These are phyloP conservation scores for Globisporangium acanthophoron DNA, from an alignment of 352 stramenopile genomes.

Conservation along the genomic window DNA sequence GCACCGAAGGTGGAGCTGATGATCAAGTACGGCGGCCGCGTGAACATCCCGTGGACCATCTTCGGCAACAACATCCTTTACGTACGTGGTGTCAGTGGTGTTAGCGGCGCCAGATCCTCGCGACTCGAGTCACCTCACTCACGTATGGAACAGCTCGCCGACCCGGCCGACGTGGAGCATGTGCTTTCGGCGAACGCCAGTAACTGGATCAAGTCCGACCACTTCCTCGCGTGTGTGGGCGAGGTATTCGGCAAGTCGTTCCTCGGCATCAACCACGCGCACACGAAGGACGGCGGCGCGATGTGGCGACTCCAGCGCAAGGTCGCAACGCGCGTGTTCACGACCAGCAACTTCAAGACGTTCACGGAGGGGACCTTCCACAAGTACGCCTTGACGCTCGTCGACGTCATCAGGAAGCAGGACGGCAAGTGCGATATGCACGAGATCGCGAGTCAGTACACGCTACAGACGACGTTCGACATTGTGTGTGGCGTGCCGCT, in stretches of 20 bases:
- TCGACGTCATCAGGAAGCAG: slow-evolving; percentile 12
- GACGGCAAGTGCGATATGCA: slow-evolving; percentile 35
- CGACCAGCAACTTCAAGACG: slow-evolving; percentile 46
- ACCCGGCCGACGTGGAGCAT: slow-evolving; percentile 53
- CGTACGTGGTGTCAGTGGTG: not conserved
- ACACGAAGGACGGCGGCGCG: slow-evolving; percentile 41
- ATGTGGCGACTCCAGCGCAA: slow-evolving; percentile 74
- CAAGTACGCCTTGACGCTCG: slow-evolving; percentile 25
- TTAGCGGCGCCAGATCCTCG: not conserved
- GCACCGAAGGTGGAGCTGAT: slow-evolving; percentile 31
- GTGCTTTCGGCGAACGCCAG: slow-evolving; percentile 42
- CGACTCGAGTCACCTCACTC: not conserved
- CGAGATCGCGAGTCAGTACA: slow-evolving; percentile 40
- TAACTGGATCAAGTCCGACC: slow-evolving; percentile 66
- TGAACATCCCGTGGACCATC: slow-evolving; percentile 64
- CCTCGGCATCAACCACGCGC: slow-evolving; percentile 55
- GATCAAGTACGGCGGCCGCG: slow-evolving; percentile 30
- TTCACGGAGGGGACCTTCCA: slow-evolving; percentile 42
- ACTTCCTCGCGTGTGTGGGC: slow-evolving; percentile 49
- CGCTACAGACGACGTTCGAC: slow-evolving; percentile 46
- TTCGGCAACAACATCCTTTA: slow-evolving; percentile 16
- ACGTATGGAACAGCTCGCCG: slow-evolving; percentile 23
- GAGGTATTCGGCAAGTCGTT: slow-evolving; percentile 67
- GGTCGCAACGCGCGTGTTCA: slow-evolving; percentile 84
- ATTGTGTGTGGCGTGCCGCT: slow-evolving; percentile 44